These are phyloP conservation scores for Elymus sibiricus DNA, from an alignment of 176 grass and related monocot species.

Conservation along the genomic window DNA sequence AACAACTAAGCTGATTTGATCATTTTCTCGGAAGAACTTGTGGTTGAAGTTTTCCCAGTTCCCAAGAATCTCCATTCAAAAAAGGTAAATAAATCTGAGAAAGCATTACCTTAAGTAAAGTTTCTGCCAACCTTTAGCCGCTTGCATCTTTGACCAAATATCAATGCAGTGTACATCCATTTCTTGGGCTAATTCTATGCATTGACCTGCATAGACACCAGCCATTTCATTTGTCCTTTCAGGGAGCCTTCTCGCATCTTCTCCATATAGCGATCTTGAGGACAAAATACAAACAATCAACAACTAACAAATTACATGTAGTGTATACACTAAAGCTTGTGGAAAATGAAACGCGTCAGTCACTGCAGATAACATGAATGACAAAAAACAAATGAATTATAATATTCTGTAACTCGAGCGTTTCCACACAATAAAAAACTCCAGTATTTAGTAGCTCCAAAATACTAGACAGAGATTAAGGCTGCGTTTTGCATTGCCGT, in stretches of 20 bases:
- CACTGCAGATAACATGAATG: not conserved
- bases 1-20: not conserved
- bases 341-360: not conserved
- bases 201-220: conserved; percentile 67
- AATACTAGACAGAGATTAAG: not conserved
- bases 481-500: not conserved
- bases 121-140: conserved; percentile 56
- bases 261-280: conserved; percentile 63
- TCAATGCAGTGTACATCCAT: conserved; percentile 67
- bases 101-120: conserved; percentile 73
- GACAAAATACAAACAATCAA: not conserved
- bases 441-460: not conserved
- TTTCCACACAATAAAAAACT: not conserved
- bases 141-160: conserved; percentile 86
- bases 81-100: not conserved
- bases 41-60: not conserved
- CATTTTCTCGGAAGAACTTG: not conserved
- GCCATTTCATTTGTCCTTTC: conserved; percentile 94
- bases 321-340: not conserved
- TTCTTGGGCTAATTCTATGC: conserved; percentile 70
- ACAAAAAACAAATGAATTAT: not conserved
- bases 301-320: not conserved
- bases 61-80: not conserved
- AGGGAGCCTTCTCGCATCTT: conserved; percentile 52
- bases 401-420: not conserved